A percentile compares a stretch with the other conserved stretches of the same genome.
Conservation (phyloP, 1,139 yeast genomes). For the Wickerhamomyces sp. region DNA sequence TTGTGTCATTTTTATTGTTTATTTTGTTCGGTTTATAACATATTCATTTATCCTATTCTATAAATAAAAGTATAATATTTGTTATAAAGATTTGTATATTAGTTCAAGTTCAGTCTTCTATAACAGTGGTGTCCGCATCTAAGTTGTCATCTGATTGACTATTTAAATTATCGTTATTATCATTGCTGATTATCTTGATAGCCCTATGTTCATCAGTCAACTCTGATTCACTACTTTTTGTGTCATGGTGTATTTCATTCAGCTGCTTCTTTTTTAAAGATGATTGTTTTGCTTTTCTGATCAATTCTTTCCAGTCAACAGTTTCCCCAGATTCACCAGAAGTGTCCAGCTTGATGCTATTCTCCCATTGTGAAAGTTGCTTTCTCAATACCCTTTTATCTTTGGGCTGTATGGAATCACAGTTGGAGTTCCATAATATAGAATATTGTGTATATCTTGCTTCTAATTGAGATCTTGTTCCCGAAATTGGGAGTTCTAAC, state of each 20-base stretch:
- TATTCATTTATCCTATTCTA: neutral
- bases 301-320: slow-evolving; percentile 46
- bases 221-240: neutral
- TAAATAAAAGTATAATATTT: neutral
- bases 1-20: neutral
- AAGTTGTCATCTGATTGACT: too few species aligned
- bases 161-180: too few species aligned
- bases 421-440: slow-evolving; percentile 76
- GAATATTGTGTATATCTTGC: slow-evolving; percentile 75
- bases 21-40: neutral
- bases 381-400: slow-evolving; percentile 49
- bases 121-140: neutral
- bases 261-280: slow-evolving; percentile 7
- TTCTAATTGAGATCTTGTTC: slow-evolving; percentile 62
- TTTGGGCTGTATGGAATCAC: slow-evolving; percentile 70
- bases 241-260: neutral
- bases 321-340: slow-evolving; percentile 31
- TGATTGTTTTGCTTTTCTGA: slow-evolving; percentile 43
- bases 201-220: neutral
- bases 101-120: neutral
- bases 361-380: slow-evolving; percentile 69
- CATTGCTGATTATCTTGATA: too few species aligned
- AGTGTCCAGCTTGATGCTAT: slow-evolving; percentile 24
- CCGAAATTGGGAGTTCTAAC: slow-evolving; percentile 54
- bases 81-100: neutral